Conservation (phyloP, 169 alveolate species). For the Cryptosporidium sp. region DNA sequence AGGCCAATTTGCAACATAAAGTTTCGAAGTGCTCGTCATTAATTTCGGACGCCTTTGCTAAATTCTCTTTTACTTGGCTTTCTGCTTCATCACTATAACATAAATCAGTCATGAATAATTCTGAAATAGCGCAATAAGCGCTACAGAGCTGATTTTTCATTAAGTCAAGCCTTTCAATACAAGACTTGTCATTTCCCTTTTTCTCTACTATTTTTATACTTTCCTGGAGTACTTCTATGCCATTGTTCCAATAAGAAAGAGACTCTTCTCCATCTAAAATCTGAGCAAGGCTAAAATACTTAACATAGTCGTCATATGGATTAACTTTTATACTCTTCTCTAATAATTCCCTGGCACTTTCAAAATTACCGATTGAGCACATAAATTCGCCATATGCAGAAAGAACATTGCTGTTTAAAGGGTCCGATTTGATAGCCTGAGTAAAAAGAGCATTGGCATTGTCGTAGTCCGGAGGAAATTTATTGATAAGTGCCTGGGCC, state of each 20-base stretch:
- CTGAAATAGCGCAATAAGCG: slow-evolving; percentile 75
- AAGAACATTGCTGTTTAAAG: slow-evolving; percentile 43
- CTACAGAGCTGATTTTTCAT: slow-evolving; percentile 48
- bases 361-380: slow-evolving; percentile 38
- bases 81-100: slow-evolving; percentile 70
- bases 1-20: slow-evolving; percentile 51
- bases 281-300: slow-evolving; percentile 60
- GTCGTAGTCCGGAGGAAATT: slow-evolving; percentile 65
- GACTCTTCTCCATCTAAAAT: slow-evolving; percentile 71
- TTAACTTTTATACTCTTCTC: slow-evolving; percentile 30
- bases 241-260: slow-evolving; percentile 39
- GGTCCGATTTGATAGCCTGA: slow-evolving; percentile 27
- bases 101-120: slow-evolving; percentile 76
- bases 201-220: background rate
- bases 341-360: slow-evolving; percentile 8
- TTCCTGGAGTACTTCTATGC: slow-evolving; percentile 17
- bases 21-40: slow-evolving; percentile 47
- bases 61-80: slow-evolving; percentile 15
- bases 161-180: background rate
- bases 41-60: slow-evolving; percentile 7
- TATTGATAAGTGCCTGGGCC: slow-evolving; percentile 22
- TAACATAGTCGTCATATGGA: slow-evolving; percentile 52
- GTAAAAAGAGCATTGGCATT: slow-evolving; percentile 24
- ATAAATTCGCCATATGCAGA: slow-evolving; percentile 58
- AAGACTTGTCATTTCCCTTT: background rate